These are phyloP conservation scores for Luvunga scandens DNA, from an alignment of 345 rosid species.

Conservation along the genomic window DNA sequence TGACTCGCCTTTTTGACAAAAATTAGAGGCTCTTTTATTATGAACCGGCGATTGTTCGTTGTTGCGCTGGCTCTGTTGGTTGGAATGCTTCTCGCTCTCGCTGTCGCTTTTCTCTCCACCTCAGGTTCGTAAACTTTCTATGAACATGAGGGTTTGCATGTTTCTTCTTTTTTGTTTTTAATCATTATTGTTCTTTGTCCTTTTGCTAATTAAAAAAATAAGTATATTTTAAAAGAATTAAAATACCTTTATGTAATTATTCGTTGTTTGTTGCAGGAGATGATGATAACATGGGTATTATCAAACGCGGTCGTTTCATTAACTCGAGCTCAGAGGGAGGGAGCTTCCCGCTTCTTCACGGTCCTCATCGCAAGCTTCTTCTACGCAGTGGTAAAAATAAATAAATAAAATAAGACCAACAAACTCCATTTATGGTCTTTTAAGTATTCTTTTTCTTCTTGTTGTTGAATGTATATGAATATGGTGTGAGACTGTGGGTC, in stretches of 20 bases:
- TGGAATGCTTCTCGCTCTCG: conserved; percentile 13
- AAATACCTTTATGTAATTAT: no score
- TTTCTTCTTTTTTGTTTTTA: background rate
- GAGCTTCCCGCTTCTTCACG: conserved; percentile 7
- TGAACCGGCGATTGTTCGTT: conserved; percentile 19
- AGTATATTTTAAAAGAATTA: no score
- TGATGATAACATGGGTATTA: background rate
- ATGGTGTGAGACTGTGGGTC: background rate
- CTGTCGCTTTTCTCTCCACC: background rate
- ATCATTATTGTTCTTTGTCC: conserved; percentile 1
- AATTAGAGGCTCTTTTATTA: conserved; percentile 18
- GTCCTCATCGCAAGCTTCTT: conserved; percentile 58
- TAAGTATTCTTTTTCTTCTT: background rate
- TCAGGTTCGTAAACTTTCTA: background rate
- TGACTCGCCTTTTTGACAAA: background rate
- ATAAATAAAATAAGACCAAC: background rate
- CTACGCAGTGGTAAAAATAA: conserved; percentile 35
- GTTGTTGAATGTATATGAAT: background rate
- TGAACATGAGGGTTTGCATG: conserved; percentile 14
- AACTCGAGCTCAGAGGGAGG: conserved; percentile 4
- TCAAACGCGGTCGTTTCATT: background rate
- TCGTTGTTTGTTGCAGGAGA: conserved; percentile 15
- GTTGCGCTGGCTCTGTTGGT: conserved; percentile 17
- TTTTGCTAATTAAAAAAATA: background rate
- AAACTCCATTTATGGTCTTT: background rate